These are phyloP conservation scores for Lophiostoma macrostomum DNA, from an alignment of 495 filamentous ascomycete genomes.

Conservation along the genomic window DNA sequence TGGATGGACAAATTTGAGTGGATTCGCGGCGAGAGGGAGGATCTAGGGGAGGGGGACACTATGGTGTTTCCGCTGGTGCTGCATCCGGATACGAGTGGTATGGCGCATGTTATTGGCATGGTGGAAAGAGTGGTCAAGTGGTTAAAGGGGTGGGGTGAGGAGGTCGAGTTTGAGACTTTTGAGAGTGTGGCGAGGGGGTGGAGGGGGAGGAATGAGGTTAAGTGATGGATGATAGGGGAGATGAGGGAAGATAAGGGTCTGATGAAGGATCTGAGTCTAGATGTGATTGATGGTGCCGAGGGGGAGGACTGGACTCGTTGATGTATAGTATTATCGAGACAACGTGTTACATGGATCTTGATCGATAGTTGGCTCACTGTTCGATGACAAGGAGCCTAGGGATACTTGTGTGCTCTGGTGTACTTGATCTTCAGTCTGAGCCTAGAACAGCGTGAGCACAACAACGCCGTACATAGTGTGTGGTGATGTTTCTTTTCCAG, in stretches of 20 bases:
- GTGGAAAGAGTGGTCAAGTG: conserved; percentile 54
- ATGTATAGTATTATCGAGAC: too few relatives aligned
- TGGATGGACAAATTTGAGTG: conserved; percentile 53
- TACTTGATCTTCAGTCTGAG: too few relatives aligned
- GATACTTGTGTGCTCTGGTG: too few relatives aligned
- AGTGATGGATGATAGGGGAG: neutral
- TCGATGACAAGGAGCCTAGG: too few relatives aligned
- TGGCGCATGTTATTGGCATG: conserved; percentile 62
- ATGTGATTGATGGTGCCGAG: too few relatives aligned
- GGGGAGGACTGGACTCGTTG: too few relatives aligned
- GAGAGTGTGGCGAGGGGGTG: conserved; percentile 44
- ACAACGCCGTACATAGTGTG: too few relatives aligned
- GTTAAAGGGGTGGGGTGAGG: conserved; percentile 48
- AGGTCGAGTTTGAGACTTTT: conserved; percentile 51
- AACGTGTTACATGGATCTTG: too few relatives aligned
- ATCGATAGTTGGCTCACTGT: too few relatives aligned
- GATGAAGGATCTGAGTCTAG: too few relatives aligned
- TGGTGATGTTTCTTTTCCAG: too few relatives aligned
- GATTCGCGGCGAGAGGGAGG: conserved; percentile 34
- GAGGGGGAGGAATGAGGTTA: conserved; percentile 31
- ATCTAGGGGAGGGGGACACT: conserved; percentile 33
- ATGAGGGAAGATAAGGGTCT: neutral
- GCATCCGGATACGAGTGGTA: conserved; percentile 62
- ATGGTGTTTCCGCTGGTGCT: conserved; percentile 51
- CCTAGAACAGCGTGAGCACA: too few relatives aligned